Evolutionary conservation across 805 yeast genomes (phyloP).

Genomic region (Brettanomyces anomalus): DNA sequence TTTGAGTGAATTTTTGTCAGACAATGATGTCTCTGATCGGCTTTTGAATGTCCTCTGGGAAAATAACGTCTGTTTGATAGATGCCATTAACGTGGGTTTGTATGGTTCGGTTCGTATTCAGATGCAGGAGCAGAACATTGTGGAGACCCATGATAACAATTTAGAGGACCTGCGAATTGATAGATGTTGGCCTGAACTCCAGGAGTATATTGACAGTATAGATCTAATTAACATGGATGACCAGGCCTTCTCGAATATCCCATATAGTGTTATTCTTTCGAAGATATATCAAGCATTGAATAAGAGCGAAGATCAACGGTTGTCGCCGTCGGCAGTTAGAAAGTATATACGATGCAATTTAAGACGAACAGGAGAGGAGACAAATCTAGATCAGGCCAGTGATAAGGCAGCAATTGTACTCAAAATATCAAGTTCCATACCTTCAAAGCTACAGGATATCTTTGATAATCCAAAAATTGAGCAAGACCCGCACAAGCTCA

Average conservation of each 20-base stretch:
- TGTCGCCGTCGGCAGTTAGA: constrained; percentile 14
- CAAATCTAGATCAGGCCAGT: constrained; percentile 25
- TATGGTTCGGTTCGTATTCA: constrained; percentile 51
- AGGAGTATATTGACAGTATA: constrained; percentile 38
- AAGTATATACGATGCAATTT: constrained; percentile 5
- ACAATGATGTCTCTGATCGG: constrained; percentile 19
- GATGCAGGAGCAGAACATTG: constrained; percentile 49
- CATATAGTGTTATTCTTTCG: constrained; percentile 54
- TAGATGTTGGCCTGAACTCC: constrained; percentile 63
- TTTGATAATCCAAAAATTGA: constrained; percentile 14
- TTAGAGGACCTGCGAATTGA: constrained; percentile 60
- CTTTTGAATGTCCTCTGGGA: constrained; percentile 27
- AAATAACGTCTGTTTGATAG: constrained; percentile 44
- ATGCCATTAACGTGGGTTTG: constrained; percentile 48
- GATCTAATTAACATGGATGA: constrained; percentile 39
- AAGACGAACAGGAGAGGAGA: constrained; percentile 13
- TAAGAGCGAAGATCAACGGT: neutral
- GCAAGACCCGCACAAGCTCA: constrained; percentile 9
- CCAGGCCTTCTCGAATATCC: constrained; percentile 50
- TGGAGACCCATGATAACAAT: constrained; percentile 62
- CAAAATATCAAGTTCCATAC: constrained; percentile 27
- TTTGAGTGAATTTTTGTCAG: constrained; percentile 15
- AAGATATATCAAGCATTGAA: constrained; percentile 42
- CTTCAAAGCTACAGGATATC: constrained; percentile 18
- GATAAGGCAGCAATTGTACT: constrained; percentile 38